A percentile compares a stretch with the other conserved stretches of the same genome.
These are phyloP conservation scores for Monosporascus cannonballus DNA, from an alignment of 2,329 filamentous ascomycete genomes.

Conservation along the genomic window DNA sequence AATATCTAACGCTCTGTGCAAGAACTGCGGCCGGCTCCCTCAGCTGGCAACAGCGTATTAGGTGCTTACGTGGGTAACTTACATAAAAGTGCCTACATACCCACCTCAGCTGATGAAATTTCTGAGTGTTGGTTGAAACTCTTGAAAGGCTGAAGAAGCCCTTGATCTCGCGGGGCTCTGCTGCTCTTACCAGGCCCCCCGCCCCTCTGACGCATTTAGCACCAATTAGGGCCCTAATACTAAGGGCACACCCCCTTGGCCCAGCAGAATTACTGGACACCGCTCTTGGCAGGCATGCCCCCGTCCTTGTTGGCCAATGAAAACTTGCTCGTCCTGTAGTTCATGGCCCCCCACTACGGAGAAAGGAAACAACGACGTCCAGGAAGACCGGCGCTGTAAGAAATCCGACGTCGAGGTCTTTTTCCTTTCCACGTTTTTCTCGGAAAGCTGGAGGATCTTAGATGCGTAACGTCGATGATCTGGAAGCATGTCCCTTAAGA, in stretches of 20 bases:
- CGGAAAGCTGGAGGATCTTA: neutral
- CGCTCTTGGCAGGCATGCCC: neutral
- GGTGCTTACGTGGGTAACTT: too few species aligned
- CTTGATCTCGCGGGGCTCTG: neutral
- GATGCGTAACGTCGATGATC: neutral
- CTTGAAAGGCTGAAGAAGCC: neutral
- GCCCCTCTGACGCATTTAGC: neutral
- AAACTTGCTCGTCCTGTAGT: slow-evolving; percentile 37
- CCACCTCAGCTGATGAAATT: too few species aligned
- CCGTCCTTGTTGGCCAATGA: slow-evolving; percentile 31
- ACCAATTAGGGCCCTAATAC: neutral
- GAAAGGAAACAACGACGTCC: slow-evolving; percentile 14
- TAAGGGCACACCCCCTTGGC: neutral
- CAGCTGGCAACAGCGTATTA: too few species aligned
- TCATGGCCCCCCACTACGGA: slow-evolving; percentile 16
- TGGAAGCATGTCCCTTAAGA: neutral
- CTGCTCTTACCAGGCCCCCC: neutral
- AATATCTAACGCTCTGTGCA: too few species aligned
- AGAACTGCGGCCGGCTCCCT: too few species aligned
- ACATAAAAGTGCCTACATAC: too few species aligned
- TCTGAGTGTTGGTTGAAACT: neutral
- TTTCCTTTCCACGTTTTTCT: neutral
- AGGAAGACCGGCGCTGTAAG: neutral
- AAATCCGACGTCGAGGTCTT: slow-evolving; percentile 3
- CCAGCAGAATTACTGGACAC: neutral